These are phyloP conservation scores for Agaricus bisporus DNA, from an alignment of 768 basidiomycete species.

Conservation along the genomic window DNA sequence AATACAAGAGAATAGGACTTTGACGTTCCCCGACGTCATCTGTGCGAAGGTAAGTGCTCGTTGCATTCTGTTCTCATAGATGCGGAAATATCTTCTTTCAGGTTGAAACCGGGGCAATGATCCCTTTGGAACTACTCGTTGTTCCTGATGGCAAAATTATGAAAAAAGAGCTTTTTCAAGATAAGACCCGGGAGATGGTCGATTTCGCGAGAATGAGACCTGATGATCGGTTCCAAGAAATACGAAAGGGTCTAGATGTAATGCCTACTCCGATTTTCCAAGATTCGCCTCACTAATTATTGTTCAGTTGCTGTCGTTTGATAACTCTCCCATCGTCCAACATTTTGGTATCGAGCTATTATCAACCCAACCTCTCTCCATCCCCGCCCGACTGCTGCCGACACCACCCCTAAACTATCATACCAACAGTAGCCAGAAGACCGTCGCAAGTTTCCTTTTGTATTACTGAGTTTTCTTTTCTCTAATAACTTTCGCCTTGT, in stretches of 20 bases:
- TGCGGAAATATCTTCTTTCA: conserved; percentile 18
- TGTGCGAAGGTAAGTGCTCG: conserved; percentile 56
- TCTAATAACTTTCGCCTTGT: neutral
- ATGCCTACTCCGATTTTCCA: neutral
- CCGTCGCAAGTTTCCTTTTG: conserved; percentile 36
- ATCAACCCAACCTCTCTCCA: conserved; percentile 33
- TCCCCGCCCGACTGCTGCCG: conserved; percentile 49
- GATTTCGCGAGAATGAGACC: conserved; percentile 67
- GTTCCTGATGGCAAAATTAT: conserved; percentile 67
- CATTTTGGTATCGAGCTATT: conserved; percentile 60
- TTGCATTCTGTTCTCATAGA: neutral
- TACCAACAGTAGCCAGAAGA: conserved; percentile 38
- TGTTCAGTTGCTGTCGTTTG: conserved; percentile 48
- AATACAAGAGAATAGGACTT: conserved; percentile 40
- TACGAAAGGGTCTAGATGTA: conserved; percentile 45
- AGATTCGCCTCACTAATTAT: neutral
- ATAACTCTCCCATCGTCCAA: conserved; percentile 62
- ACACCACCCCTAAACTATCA: conserved; percentile 65
- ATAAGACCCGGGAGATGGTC: conserved; percentile 61
- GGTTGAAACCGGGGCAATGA: conserved; percentile 58
- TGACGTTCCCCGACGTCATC: conserved; percentile 56
- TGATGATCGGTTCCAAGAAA: conserved; percentile 48
- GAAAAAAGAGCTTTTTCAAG: conserved; percentile 63
- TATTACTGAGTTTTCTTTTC: neutral
- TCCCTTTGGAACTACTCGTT: conserved; percentile 64